Conservation (phyloP, 257 asterid species). For the Misopates orontium region DNA sequence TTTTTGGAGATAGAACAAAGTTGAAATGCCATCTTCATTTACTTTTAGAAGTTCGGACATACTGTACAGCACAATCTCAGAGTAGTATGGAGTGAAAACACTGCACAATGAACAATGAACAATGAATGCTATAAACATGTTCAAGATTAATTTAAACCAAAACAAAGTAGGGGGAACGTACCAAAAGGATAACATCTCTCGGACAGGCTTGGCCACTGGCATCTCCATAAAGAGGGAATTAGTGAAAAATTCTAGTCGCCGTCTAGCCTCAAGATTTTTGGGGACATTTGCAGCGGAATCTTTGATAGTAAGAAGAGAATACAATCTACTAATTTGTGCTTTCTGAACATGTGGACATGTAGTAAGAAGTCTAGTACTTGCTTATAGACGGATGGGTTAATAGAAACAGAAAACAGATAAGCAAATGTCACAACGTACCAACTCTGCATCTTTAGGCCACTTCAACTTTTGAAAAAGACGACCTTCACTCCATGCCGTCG, state of each 20-base stretch:
- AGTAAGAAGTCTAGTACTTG: constrained; percentile 30
- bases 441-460: constrained; percentile 86
- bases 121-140: constrained; percentile 11
- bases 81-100: constrained; percentile 95
- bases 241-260: constrained; percentile 86
- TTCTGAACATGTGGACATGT: constrained; percentile 55
- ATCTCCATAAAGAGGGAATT: constrained; percentile 98
- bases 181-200: constrained; percentile 96
- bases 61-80: constrained; percentile 97
- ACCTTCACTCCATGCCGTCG: constrained; percentile 84
- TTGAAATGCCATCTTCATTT: constrained; percentile 97
- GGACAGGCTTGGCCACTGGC: constrained; percentile 84
- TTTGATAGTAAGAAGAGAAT: constrained; percentile 81
- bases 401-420: constrained; percentile 12
- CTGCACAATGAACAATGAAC: constrained; percentile 46
- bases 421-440: constrained; percentile 49
- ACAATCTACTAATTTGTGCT: constrained; percentile 70
- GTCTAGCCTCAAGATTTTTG: constrained; percentile 86
- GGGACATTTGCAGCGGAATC: constrained; percentile 94
- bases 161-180: constrained; percentile 23
- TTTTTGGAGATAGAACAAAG: constrained; percentile 94
- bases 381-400: constrained; percentile 15
- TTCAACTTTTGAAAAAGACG: constrained; percentile 87
- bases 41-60: constrained; percentile 88
- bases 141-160: background rate